phyloP scores from a whole-genome alignment of 228 moss, liverwort and hornwort genomes.

The Sphagnum magellanicum region DNA sequence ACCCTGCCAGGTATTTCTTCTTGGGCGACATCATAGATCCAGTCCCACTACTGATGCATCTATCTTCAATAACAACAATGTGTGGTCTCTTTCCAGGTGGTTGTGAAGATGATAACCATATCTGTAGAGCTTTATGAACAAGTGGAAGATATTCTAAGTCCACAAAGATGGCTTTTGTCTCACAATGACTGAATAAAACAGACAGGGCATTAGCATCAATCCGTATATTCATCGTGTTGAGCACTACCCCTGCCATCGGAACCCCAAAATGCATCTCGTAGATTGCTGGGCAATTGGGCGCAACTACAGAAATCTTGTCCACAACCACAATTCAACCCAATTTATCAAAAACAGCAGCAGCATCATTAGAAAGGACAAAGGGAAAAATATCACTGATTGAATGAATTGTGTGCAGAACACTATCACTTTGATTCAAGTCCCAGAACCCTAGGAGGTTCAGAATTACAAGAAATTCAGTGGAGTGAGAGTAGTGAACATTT shows the following conservation, averaged over 20 bases:
- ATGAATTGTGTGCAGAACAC: too few species aligned
- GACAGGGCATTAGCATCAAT: background rate
- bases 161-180: background rate
- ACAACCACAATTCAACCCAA: too few species aligned
- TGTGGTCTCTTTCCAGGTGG: background rate
- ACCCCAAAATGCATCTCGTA: background rate
- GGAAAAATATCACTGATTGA: too few species aligned
- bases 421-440: too few species aligned
- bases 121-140: background rate
- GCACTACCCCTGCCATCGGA: constrained; percentile 1
- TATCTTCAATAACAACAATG: background rate
- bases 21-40: constrained; percentile 13
- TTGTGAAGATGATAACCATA: constrained; percentile 1
- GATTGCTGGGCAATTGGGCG: background rate
- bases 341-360: too few species aligned
- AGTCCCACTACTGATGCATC: background rate
- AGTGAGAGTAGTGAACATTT: too few species aligned
- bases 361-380: too few species aligned
- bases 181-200: background rate
- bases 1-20: constrained; percentile 20
- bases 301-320: background rate
- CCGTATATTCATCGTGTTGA: background rate
- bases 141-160: background rate
- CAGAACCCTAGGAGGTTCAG: too few species aligned
- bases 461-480: too few species aligned